Evolutionary conservation across 1,284 basidiomycete genomes (phyloP).

Genomic region (Trametes hirsuta): DNA sequence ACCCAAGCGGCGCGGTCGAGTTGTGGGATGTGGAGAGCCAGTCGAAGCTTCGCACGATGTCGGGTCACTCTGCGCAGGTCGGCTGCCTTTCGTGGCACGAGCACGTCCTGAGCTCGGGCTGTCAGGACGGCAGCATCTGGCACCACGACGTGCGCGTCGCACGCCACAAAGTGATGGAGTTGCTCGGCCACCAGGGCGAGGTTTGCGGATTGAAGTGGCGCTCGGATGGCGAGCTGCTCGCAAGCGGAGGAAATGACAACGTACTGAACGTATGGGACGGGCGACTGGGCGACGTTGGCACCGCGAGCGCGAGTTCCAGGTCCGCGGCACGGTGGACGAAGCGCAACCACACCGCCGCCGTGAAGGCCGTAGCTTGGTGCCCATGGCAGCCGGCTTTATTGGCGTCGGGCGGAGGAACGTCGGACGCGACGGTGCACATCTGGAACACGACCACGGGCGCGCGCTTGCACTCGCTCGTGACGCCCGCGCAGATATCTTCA

Average conservation of each 20-base stretch:
- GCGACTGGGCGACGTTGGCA: slow-evolving; percentile 64
- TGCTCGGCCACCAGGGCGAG: slow-evolving; percentile 88
- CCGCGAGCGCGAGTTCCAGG: slow-evolving; percentile 57
- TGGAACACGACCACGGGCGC: slow-evolving; percentile 93
- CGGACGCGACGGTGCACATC: slow-evolving; percentile 92
- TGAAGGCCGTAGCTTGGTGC: slow-evolving; percentile 98
- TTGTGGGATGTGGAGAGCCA: slow-evolving; percentile 92
- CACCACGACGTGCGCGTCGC: slow-evolving; percentile 92
- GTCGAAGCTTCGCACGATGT: slow-evolving; percentile 87
- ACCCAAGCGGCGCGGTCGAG: slow-evolving; percentile 87
- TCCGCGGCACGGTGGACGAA: slow-evolving; percentile 89
- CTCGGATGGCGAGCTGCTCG: slow-evolving; percentile 84
- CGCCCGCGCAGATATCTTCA: slow-evolving; percentile 91
- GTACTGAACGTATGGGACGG: slow-evolving; percentile 97
- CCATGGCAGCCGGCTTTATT: slow-evolving; percentile 94
- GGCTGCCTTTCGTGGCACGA: slow-evolving; percentile 85
- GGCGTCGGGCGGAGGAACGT: slow-evolving; percentile 93
- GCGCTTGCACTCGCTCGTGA: slow-evolving; percentile 81
- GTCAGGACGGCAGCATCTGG: slow-evolving; percentile 90
- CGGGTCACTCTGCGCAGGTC: slow-evolving; percentile 80
- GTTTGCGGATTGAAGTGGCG: slow-evolving; percentile 89
- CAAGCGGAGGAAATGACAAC: slow-evolving; percentile 95
- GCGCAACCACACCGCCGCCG: slow-evolving; percentile 91
- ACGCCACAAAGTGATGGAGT: slow-evolving; percentile 87
- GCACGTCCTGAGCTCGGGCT: slow-evolving; percentile 87